Evolutionary conservation across 192 early-diverging fungal genomes (phyloP).

Genomic region (Backusella circina): DNA sequence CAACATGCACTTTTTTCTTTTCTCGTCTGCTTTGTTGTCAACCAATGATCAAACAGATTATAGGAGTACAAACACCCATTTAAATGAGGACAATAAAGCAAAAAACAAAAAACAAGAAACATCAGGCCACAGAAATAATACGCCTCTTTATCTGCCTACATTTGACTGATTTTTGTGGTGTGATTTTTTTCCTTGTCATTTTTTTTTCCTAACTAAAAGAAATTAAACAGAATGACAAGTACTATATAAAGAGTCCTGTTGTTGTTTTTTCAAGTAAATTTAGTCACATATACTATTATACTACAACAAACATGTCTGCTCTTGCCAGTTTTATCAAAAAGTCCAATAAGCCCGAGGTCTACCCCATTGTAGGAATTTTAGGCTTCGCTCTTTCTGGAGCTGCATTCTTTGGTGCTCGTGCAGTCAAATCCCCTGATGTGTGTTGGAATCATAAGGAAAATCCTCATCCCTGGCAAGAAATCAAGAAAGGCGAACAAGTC

Average conservation of each 20-base stretch:
- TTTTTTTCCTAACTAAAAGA: neutral
- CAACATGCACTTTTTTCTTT: neutral
- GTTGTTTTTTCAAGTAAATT: neutral
- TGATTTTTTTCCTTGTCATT: neutral
- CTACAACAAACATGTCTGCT: conserved; percentile 6
- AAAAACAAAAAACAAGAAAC: neutral
- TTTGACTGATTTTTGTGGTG: neutral
- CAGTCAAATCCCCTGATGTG: conserved; percentile 29
- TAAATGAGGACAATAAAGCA: neutral
- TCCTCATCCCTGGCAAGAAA: conserved; percentile 22
- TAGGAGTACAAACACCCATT: neutral
- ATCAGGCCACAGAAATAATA: neutral
- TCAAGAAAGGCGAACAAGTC: conserved; percentile 22
- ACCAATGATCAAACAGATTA: neutral
- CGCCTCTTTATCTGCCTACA: too few species aligned
- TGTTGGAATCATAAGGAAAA: conserved; percentile 27
- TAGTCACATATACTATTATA: neutral
- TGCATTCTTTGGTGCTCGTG: conserved; percentile 15
- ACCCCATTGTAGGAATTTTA: conserved; percentile 26
- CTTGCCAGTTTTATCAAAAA: conserved; percentile 15
- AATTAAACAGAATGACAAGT: neutral
- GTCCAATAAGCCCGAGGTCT: conserved; percentile 27
- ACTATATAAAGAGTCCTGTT: neutral
- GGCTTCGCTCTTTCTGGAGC: conserved; percentile 19
- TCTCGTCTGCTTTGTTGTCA: neutral